Evolutionary conservation across 2,329 filamentous ascomycete species (phyloP), one percentile per base, ranked within the genome.

Genomic region (Fusarium robinianum): DNA sequence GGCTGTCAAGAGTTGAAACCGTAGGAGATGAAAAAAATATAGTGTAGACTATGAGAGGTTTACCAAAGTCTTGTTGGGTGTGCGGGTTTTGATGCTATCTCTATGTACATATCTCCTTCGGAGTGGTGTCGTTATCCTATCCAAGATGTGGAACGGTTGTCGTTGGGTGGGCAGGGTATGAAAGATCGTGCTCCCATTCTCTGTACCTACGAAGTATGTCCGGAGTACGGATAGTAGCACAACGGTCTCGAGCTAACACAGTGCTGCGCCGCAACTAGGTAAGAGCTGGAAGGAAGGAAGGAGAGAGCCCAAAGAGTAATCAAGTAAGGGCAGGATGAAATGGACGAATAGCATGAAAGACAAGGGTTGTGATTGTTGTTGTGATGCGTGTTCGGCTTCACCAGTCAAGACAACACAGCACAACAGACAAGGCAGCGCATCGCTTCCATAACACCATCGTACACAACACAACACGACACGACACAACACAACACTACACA

Each of bases 221-320:
- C n/a, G n/a, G n/a, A n/a, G n/a, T n/a, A n/a, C n/a, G n/a, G n/a
- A n/a, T n/a, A n/a, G n/a, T n/a, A 41, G 55, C 51, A 51, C 51
- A 41, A n/a, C 26, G 34, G 31, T 14, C 22, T 33, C 32, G 22
- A 31, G 22, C 46, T 49, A 46, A 32, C 55, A 57, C 52, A 54
- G 49, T 59, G 38, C 55, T 53, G 55, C 57, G 55, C 53, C 55
- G 53, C 51, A 57, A 46, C 38, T 53, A 53, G 41, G 16, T 26
- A 32, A 22, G 37, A 37, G 37, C 41, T 44, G 48, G 40, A 46
- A 51, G 50, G 51, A 53, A 51, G 51, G 50, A 50, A 53, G 51
- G 52, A 38, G 49, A 27, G 46, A 53, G 9, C 32, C 24, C 32
- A 23, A 33, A 23, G 32, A 38, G 31, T 21, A 38, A 39, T 35